Base-by-base conservation (phyloP, 2,329 filamentous ascomycete species). In the Coniochaeta sp. region DNA sequence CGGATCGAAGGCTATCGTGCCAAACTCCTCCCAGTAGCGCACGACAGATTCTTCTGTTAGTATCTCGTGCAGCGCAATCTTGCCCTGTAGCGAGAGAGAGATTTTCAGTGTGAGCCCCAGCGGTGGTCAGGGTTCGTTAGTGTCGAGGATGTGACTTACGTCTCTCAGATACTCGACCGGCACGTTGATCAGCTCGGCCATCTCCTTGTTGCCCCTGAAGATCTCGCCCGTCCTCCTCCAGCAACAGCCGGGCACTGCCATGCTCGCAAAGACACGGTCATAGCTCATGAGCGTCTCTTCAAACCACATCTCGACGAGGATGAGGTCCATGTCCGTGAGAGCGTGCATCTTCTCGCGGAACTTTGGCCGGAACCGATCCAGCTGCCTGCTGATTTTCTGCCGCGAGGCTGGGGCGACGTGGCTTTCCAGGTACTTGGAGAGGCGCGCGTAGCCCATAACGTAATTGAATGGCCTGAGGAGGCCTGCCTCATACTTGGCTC, bases 251-350 rank as follows among this genome's bases (percentile, higher is more conserved):
- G 95, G 95, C 63, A 99, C 93, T 1, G 95, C 95, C 95, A 99
- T 99, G 72, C 92, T 96, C 1, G 95, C 95, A 77, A 99, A 99
- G 1, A 99, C 93, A 34, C 95, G 91, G 70, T 99, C 95, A 69
- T 98, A 98, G 71, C 98, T 95, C 89, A 98, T 95, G 66, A 99
- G 77, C 64, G 90, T 95, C 69, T 89, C 87, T 74, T 99, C 95
- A 70, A 99, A 98, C 93, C 95, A 98, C 91, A 98, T 97, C 75
- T 99, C 95, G 12, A 98, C 93, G 61, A 93, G 86, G 30, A 98
- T 88, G 28, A 99, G 84, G 74, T 99, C 91, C 72, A 97, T 90
- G 74, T 99, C 95, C 1, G 91, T 97, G 70, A 98, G 79, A 36
- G 83, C 88, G 65, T 98, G 92, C 72, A 96, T 93, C 76, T 96